Percentiles rank a stretch among this genome's conserved stretches.
These are phyloP conservation scores for Colletotrichum costaricense DNA, from an alignment of 2,329 filamentous ascomycete genomes.

Conservation along the genomic window DNA sequence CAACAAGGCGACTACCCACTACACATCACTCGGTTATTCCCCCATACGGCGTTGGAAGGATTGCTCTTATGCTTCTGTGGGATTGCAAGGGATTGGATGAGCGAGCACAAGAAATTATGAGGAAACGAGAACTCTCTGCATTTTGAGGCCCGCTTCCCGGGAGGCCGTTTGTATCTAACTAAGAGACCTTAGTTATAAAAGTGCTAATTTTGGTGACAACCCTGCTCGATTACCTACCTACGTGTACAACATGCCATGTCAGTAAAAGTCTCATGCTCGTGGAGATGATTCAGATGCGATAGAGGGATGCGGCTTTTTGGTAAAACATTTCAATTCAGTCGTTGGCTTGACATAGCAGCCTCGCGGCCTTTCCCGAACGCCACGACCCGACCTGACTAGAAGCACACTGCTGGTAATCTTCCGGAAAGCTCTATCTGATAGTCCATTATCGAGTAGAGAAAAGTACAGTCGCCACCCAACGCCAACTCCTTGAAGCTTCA, in stretches of 20 bases:
- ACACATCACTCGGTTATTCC: conserved; percentile 27
- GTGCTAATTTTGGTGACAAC: conserved; percentile 8
- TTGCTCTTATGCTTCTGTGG: conserved; percentile 4
- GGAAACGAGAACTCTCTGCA: conserved; percentile 28
- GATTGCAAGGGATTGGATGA: conserved; percentile 8
- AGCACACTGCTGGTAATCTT: neutral
- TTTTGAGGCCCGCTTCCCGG: conserved; percentile 9
- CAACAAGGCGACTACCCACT: neutral
- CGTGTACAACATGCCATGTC: neutral
- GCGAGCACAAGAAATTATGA: conserved; percentile 27
- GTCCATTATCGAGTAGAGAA: neutral
- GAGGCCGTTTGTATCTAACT: conserved; percentile 21
- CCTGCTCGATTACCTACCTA: neutral
- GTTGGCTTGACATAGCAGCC: neutral
- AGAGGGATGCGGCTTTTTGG: neutral
- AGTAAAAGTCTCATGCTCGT: neutral
- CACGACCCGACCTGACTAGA: neutral
- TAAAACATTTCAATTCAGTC: neutral
- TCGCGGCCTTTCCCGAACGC: neutral
- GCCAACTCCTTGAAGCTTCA: conserved; percentile 13
- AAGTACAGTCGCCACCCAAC: conserved; percentile 13
- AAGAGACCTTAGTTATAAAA: conserved; percentile 19
- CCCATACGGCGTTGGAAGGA: conserved; percentile 20
- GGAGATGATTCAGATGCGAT: neutral
- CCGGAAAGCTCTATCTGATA: neutral